Conservation (phyloP, 73 alveolate genomes). For the Paramecium sexaurelia region DNA sequence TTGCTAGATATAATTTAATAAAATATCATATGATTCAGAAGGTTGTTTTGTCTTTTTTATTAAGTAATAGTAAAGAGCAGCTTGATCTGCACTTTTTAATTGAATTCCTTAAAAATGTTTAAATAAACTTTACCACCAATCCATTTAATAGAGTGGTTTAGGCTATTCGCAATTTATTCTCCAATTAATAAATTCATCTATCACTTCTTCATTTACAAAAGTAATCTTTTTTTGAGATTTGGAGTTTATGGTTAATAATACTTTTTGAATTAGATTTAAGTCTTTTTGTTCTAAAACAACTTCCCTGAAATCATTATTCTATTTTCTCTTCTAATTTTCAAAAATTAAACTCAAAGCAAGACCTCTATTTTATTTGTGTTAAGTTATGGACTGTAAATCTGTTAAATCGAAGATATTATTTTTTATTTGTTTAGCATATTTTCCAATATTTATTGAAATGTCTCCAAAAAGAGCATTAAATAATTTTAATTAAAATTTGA, state of each 20-base stretch:
- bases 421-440: background rate
- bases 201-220: background rate
- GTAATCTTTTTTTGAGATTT: background rate
- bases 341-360: background rate
- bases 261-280: background rate
- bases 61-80: background rate
- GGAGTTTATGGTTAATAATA: background rate
- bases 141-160: background rate
- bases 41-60: background rate
- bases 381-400: background rate
- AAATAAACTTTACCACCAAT: background rate
- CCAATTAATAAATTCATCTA: background rate
- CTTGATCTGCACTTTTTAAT: background rate
- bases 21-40: background rate
- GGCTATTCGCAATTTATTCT: background rate
- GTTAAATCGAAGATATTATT: background rate
- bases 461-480: slow-evolving; percentile 7
- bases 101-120: background rate
- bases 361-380: background rate
- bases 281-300: background rate
- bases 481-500: background rate
- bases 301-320: background rate
- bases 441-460: background rate
- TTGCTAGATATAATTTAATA: background rate
- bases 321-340: background rate